A percentile compares a stretch with the other conserved stretches of the same genome.
These are phyloP conservation scores for Psilocybe subaeruginosa DNA, from an alignment of 768 basidiomycete genomes.

Conservation along the genomic window DNA sequence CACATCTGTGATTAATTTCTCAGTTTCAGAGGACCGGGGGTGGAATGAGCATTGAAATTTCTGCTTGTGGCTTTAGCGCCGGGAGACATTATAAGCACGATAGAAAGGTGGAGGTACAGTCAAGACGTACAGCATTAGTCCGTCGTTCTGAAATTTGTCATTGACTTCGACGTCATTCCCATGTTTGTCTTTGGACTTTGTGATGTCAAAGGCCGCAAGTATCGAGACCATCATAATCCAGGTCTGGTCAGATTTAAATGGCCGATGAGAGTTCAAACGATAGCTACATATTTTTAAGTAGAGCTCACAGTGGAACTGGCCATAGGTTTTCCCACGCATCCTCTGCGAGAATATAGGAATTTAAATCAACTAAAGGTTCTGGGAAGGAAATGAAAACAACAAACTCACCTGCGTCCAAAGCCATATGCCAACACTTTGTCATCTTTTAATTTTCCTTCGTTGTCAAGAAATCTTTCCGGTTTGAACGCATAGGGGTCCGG, in stretches of 20 bases:
- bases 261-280: not conserved
- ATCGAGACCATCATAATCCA: conserved; percentile 33
- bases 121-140: conserved; percentile 3
- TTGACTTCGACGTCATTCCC: conserved; percentile 36
- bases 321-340: conserved; percentile 18
- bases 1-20: not conserved
- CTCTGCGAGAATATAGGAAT: not conserved
- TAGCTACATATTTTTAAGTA: not conserved
- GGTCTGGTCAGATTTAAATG: conserved; percentile 26
- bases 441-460: conserved; percentile 14
- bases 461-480: conserved; percentile 27
- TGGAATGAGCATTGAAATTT: not conserved
- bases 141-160: conserved; percentile 7
- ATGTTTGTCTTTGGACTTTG: conserved; percentile 29
- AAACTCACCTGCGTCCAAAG: conserved; percentile 26
- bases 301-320: conserved; percentile 13
- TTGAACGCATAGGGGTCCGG: conserved; percentile 25
- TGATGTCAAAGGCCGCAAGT: conserved; percentile 35
- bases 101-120: not conserved
- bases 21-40: not conserved
- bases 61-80: not conserved
- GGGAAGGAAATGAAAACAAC: not conserved
- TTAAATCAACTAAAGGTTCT: not conserved
- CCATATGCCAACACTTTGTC: conserved; percentile 1
- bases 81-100: not conserved